phyloP scores from a whole-genome alignment of 352 stramenopile species.

The Globisporangium spinosum region DNA sequence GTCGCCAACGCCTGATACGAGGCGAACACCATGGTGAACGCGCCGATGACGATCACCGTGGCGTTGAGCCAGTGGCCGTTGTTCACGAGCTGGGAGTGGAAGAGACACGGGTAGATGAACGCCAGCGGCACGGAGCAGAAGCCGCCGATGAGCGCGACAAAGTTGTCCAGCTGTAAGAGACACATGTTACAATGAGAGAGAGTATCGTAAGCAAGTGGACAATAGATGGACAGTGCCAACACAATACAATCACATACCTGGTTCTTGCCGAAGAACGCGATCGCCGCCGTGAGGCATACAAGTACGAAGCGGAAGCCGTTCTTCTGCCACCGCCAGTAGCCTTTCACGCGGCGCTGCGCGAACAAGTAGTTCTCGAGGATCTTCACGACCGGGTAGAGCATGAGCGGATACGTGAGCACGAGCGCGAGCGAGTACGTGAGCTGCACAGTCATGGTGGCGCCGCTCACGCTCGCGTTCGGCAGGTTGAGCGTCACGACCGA shows the following conservation, averaged over 20 bases:
- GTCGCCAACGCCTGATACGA: constrained; percentile 52
- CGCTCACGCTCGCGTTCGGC: constrained; percentile 42
- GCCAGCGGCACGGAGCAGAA: constrained; percentile 71
- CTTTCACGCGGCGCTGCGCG: constrained; percentile 34
- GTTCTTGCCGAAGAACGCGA: constrained; percentile 62
- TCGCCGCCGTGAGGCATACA: constrained; percentile 56
- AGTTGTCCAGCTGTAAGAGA: constrained; percentile 43
- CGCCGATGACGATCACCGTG: constrained; percentile 39
- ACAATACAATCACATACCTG: constrained; percentile 22
- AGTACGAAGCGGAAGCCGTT: constrained; percentile 61
- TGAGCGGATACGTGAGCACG: constrained; percentile 68
- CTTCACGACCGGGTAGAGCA: constrained; percentile 70
- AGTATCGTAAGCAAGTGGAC: constrained; percentile 1
- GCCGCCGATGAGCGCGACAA: constrained; percentile 65
- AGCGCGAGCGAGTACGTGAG: constrained; percentile 62
- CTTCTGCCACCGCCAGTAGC: constrained; percentile 67
- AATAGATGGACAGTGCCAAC: background rate
- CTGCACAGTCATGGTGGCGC: constrained; percentile 61
- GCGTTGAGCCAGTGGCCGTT: constrained; percentile 43
- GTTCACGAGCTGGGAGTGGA: constrained; percentile 52
- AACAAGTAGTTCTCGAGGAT: constrained; percentile 68
- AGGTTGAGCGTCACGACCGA: constrained; percentile 62
- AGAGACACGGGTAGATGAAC: constrained; percentile 72
- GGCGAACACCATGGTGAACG: constrained; percentile 62
- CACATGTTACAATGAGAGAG: background rate